Evolutionary conservation across 78 protist genomes (phyloP).

Genomic region (Blattamonas nauphoetae): DNA sequence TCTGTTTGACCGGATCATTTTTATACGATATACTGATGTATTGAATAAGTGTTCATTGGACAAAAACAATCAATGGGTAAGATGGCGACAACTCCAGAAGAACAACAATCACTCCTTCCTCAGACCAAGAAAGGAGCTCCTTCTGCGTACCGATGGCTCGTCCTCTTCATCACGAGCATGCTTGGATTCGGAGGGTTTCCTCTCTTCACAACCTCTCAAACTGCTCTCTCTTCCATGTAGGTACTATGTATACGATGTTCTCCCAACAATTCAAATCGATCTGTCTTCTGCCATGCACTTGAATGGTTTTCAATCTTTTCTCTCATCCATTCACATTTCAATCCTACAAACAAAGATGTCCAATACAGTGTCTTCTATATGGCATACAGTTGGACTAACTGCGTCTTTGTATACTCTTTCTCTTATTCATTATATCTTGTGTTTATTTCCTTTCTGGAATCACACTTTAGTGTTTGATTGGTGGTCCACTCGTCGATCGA

Average conservation of each 20-base stretch:
- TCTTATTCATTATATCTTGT: neutral
- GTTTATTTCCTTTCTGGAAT: neutral
- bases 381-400: neutral
- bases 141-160: neutral
- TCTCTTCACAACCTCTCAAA: no score
- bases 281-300: neutral
- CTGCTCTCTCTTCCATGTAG: no score
- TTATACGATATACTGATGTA: no score
- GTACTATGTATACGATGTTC: neutral
- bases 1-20: no score
- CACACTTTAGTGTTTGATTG: neutral
- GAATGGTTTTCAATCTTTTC: neutral
- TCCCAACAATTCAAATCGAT: neutral
- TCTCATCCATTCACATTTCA: neutral
- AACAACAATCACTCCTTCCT: no score
- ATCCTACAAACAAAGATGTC: neutral
- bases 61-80: no score
- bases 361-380: neutral
- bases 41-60: no score
- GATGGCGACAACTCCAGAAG: no score
- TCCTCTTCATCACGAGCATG: neutral
- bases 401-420: neutral
- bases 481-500: conserved; percentile 1
- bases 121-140: neutral
- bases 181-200: neutral